Percentiles rank a stretch among this genome's conserved stretches.
Evolutionary conservation across 2,329 filamentous ascomycete species (phyloP).

Genomic region (Neonectria ditissima): DNA sequence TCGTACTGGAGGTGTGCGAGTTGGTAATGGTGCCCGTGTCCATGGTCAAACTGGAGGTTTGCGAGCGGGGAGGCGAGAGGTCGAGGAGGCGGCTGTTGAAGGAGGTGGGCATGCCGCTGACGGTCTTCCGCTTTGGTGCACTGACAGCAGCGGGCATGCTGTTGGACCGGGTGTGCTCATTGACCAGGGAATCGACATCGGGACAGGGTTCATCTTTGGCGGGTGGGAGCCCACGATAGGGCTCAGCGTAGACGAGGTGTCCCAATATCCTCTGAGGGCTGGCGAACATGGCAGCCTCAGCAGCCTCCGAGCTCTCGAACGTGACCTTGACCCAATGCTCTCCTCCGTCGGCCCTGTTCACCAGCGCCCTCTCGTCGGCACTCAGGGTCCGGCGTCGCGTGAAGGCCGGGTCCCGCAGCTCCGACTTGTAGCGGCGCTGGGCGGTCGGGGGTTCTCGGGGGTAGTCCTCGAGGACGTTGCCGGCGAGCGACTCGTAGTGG

Average conservation of each 20-base stretch:
- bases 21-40: slow-evolving; percentile 66
- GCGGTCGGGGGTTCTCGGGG: slow-evolving; percentile 82
- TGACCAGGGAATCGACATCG: slow-evolving; percentile 57
- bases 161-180: slow-evolving; percentile 49
- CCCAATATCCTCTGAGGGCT: slow-evolving; percentile 80
- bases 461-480: slow-evolving; percentile 92
- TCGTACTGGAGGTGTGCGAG: slow-evolving; percentile 58
- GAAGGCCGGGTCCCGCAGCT: slow-evolving; percentile 78
- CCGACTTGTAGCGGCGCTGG: slow-evolving; percentile 77
- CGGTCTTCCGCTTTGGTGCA: slow-evolving; percentile 45
- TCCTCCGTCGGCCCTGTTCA: slow-evolving; percentile 84
- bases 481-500: slow-evolving; percentile 88
- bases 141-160: slow-evolving; percentile 50
- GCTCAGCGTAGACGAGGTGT: slow-evolving; percentile 77
- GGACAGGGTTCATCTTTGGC: slow-evolving; percentile 72
- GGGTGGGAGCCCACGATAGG: slow-evolving; percentile 74
- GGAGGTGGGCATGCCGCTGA: slow-evolving; percentile 50
- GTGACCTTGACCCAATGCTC: slow-evolving; percentile 93
- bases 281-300: slow-evolving; percentile 74
- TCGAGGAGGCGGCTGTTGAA: slow-evolving; percentile 55
- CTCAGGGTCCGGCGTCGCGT: slow-evolving; percentile 75
- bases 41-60: slow-evolving; percentile 66
- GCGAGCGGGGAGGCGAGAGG: slow-evolving; percentile 59
- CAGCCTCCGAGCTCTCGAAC: slow-evolving; percentile 79
- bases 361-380: slow-evolving; percentile 78